Percentiles rank a stretch among this genome's conserved stretches.
Conservation (phyloP, 768 basidiomycete species). For the Mycena metata region DNA sequence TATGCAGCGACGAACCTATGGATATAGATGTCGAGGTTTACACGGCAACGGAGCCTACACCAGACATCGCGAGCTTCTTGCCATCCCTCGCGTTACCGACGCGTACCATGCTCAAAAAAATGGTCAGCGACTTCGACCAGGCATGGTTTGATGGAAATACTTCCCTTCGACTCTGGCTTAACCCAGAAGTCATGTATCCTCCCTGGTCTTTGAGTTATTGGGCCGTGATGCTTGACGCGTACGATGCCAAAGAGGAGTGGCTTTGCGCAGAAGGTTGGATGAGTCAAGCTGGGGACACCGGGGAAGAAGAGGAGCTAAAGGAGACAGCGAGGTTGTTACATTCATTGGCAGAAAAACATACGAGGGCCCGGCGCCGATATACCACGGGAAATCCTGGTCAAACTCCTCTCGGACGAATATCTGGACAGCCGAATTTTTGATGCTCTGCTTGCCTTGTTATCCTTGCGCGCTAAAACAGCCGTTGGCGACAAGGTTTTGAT, state of each 20-base stretch:
- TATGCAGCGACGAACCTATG: neutral
- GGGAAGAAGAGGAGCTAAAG: neutral
- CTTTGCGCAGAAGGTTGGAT: slow-evolving; percentile 17
- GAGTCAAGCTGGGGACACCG: neutral
- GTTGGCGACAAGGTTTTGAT: neutral
- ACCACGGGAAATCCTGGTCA: too few relatives aligned
- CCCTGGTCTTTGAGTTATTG: slow-evolving; percentile 9
- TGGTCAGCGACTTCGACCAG: neutral
- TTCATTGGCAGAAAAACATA: too few relatives aligned
- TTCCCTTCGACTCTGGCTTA: slow-evolving; percentile 2
- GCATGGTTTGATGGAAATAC: slow-evolving; percentile 19
- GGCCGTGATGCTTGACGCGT: slow-evolving; percentile 5
- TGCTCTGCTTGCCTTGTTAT: neutral
- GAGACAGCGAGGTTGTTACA: neutral
- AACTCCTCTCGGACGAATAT: neutral
- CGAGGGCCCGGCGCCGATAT: too few relatives aligned
- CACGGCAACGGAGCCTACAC: neutral
- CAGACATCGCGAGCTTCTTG: neutral
- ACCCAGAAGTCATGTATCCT: slow-evolving; percentile 7
- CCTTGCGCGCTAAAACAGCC: neutral
- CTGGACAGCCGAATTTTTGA: neutral
- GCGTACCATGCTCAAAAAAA: neutral
- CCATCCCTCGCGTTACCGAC: neutral
- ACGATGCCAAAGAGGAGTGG: slow-evolving; percentile 1
- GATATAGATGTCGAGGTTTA: neutral